Evolutionary conservation across 306 rosid genomes (phyloP), one percentile per base, ranked within the genome.

Genomic region (Rosa lucieae): DNA sequence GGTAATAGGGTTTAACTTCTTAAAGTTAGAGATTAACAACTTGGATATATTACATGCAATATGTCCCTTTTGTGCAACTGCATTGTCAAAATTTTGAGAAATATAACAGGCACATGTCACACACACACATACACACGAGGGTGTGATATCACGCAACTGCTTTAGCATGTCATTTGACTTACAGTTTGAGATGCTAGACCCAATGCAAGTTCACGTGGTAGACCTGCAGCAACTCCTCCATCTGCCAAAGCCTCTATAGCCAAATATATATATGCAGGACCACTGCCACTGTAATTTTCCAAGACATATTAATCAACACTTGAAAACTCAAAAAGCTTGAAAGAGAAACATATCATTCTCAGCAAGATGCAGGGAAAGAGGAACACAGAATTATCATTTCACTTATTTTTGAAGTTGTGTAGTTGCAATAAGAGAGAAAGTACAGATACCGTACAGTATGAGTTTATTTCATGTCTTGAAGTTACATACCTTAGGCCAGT

Each of bases 141-240:
- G 21, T 13, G n/a, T 53, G 21, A n/a, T 21, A 58, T 58, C 32
- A 21, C 3, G 21, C 8, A 6, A 67, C 46, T 66, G 70, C 47
- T 37, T 35, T 35, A 35, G 21, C 9, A 76, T 74, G 73, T 37
- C 74, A 75, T 55, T 68, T 75, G 58, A 90, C 99, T 93, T 83
- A 93, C 99, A 52, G 99, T 93, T 85, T 91, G 99, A 78, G 99
- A 91, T 79, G 99, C 99, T 74, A 96, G 88, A 73, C 85, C 87
- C 82, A 93, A 65, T 44, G 98, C 88, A 88, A 95, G 97, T 73
- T 91, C 98, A 52, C 98, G 88, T 10, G 98, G 98, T 75, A 96
- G 84, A 81, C 98, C 99, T 68, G 99, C 99, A 85, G 99, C 99
- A 69, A 93, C 99, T 75, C 96, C 99, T 84, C 98, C 99, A 83